These are phyloP conservation scores for Apiotrichum akiyoshidainum DNA, from an alignment of 1,284 basidiomycete genomes.

Conservation along the genomic window DNA sequence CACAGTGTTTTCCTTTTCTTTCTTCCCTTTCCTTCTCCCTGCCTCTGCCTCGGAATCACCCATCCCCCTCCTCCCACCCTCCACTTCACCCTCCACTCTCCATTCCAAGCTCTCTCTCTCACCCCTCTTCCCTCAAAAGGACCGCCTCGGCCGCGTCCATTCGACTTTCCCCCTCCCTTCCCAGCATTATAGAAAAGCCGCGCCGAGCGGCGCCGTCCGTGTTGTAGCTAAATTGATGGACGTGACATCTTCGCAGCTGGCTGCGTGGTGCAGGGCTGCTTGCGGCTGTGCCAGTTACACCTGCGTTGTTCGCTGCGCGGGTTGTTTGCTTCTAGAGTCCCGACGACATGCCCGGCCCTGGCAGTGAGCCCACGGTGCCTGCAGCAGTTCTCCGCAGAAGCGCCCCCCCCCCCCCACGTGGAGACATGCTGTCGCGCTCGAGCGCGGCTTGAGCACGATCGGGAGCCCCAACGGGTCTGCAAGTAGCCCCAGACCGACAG, in stretches of 20 bases:
- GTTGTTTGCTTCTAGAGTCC: too few species aligned
- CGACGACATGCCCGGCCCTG: too few species aligned
- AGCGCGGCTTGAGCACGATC: too few species aligned
- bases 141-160: not conserved
- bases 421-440: too few species aligned
- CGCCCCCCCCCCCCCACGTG: too few species aligned
- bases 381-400: too few species aligned
- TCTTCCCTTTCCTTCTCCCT: not conserved
- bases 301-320: too few species aligned
- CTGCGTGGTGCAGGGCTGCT: not conserved
- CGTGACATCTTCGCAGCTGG: slow-evolving; percentile 1
- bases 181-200: slow-evolving; percentile 3
- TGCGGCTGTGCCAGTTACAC: too few species aligned
- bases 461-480: too few species aligned
- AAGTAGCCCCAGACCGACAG: too few species aligned
- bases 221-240: slow-evolving; percentile 18
- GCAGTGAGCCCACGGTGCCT: too few species aligned
- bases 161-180: not conserved
- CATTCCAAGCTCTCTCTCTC: not conserved
- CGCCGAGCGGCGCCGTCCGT: slow-evolving; percentile 2
- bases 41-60: not conserved
- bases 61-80: not conserved
- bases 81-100: not conserved
- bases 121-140: not conserved
- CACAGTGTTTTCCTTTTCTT: not conserved